A percentile compares a stretch with the other conserved stretches of the same genome.
Conservation (phyloP, 371 early-diverging fungal species). For the Apophysomyces ossiformis region DNA sequence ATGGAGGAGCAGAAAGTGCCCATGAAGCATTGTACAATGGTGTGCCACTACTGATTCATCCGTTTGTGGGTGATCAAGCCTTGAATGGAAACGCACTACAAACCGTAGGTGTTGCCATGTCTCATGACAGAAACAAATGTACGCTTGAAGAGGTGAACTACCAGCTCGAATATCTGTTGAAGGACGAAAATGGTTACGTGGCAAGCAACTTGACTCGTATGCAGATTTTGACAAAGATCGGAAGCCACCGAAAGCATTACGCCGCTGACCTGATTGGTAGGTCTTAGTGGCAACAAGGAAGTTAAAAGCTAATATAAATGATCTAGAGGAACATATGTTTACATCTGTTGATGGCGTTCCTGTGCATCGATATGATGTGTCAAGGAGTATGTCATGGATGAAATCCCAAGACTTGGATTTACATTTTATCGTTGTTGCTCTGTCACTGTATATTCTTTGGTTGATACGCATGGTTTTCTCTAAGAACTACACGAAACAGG, state of each 20-base stretch:
- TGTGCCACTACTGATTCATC: slow-evolving; percentile 32
- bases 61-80: slow-evolving; percentile 48
- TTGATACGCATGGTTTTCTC: background rate
- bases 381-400: slow-evolving; percentile 5
- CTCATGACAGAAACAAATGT: slow-evolving; percentile 11
- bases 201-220: background rate
- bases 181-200: background rate
- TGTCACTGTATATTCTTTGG: background rate
- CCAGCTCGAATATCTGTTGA: background rate
- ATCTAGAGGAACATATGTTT: slow-evolving; percentile 15
- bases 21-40: slow-evolving; percentile 37
- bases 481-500: background rate
- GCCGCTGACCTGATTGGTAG: slow-evolving; percentile 16
- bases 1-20: slow-evolving; percentile 42
- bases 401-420: slow-evolving; percentile 10
- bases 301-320: background rate
- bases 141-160: slow-evolving; percentile 3
- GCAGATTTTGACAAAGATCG: slow-evolving; percentile 8
- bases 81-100: slow-evolving; percentile 8
- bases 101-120: slow-evolving; percentile 9
- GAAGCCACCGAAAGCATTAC: background rate
- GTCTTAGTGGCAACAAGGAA: background rate
- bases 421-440: background rate
- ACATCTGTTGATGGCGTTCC: slow-evolving; percentile 6
- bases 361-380: background rate